Percentiles rank a stretch among this genome's conserved stretches.
Evolutionary conservation across 2,329 filamentous ascomycete genomes (phyloP).

Genomic region (Ilyonectria mors-panacis): DNA sequence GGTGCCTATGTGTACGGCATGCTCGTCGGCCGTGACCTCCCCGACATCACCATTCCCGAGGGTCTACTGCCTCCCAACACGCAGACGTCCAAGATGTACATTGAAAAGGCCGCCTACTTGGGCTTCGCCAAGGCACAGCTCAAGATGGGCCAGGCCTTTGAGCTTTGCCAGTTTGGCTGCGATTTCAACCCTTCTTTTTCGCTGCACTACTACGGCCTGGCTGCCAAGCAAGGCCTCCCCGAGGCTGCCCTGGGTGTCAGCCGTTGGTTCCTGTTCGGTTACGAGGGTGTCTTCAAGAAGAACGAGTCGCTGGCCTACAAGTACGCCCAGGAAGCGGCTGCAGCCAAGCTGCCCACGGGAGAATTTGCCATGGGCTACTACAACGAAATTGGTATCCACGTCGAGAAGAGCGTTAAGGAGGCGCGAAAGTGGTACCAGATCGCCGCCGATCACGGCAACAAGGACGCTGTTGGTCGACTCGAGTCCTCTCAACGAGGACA

Average conservation of each 20-base stretch:
- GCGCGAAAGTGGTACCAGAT: constrained; percentile 92
- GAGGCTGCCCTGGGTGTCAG: constrained; percentile 97
- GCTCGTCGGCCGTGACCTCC: constrained; percentile 90
- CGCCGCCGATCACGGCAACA: constrained; percentile 91
- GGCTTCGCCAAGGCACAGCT: constrained; percentile 97
- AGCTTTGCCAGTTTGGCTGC: constrained; percentile 92
- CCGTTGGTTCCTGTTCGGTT: constrained; percentile 98
- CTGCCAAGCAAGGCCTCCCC: constrained; percentile 90
- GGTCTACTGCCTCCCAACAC: constrained; percentile 79
- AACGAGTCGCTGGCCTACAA: constrained; percentile 94
- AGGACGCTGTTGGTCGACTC: constrained; percentile 85
- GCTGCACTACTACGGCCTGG: constrained; percentile 94
- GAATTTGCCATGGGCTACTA: constrained; percentile 99
- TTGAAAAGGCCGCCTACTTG: constrained; percentile 96
- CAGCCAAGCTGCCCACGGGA: constrained; percentile 85
- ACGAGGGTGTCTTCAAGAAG: constrained; percentile 92
- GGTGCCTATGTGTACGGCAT: constrained; percentile 97
- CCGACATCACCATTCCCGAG: constrained; percentile 88
- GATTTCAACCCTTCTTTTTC: constrained; percentile 95
- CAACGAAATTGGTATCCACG: constrained; percentile 94
- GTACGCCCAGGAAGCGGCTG: constrained; percentile 90
- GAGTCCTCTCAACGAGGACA: constrained; percentile 88
- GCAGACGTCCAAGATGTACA: constrained; percentile 83
- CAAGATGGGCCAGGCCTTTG: constrained; percentile 97
- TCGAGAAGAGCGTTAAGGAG: constrained; percentile 85